Evolutionary conservation across 1,284 basidiomycete genomes (phyloP).

Genomic region (Austroboletus niveus): DNA sequence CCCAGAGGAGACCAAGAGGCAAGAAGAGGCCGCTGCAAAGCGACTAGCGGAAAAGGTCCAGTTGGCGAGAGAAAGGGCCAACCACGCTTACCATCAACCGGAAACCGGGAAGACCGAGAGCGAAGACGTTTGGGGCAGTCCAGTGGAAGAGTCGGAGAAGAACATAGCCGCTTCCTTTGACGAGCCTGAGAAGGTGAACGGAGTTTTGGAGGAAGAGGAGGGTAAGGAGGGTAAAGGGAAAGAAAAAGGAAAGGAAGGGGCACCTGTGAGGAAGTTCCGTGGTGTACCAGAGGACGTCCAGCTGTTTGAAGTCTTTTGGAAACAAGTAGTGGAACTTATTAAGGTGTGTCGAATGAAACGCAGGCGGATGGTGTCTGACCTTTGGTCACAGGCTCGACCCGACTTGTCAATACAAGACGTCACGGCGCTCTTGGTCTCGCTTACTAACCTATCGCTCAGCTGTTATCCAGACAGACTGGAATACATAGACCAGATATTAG

Average conservation of each 20-base stretch:
- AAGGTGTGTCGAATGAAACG: conserved; percentile 55
- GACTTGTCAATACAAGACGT: conserved; percentile 95
- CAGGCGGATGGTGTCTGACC: background rate
- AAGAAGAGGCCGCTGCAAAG: conserved; percentile 87
- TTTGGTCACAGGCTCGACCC: conserved; percentile 73
- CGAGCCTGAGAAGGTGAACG: conserved; percentile 29
- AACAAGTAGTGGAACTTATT: conserved; percentile 95
- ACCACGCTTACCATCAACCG: conserved; percentile 33
- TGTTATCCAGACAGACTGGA: conserved; percentile 94
- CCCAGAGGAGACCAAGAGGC: conserved; percentile 85
- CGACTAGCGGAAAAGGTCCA: conserved; percentile 85
- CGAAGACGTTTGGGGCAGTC: conserved; percentile 27
- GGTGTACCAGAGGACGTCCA: conserved; percentile 92
- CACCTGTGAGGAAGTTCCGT: conserved; percentile 73
- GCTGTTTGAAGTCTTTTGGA: conserved; percentile 96
- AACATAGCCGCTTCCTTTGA: conserved; percentile 23
- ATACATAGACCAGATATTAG: conserved; percentile 92
- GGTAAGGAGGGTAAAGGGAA: conserved; percentile 36
- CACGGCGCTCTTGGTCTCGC: conserved; percentile 89
- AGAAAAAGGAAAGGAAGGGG: conserved; percentile 54
- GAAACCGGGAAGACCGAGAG: conserved; percentile 28
- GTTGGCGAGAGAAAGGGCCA: conserved; percentile 52
- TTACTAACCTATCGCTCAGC: conserved; percentile 89
- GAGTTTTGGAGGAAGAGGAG: conserved; percentile 18
- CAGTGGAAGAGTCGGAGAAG: conserved; percentile 33